Evolutionary conservation across 148 eudicot species (phyloP), one percentile per base, ranked within the genome.

Genomic region (Vaccinium macrocarpon): DNA sequence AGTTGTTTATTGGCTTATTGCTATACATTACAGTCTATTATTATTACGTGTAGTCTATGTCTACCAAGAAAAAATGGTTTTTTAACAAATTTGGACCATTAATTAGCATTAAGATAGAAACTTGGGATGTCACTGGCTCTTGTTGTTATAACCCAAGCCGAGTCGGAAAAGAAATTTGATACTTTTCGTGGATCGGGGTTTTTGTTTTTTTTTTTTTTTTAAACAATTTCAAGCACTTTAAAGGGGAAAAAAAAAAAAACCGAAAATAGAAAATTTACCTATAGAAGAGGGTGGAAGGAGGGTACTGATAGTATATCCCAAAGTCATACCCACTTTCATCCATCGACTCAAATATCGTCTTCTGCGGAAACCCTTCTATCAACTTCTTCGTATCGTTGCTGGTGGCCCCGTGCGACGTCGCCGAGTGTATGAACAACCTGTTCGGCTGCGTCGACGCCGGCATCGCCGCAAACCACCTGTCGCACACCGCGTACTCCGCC

Each of bases 381-480:
- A 80, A 8, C 70, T 25, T 21, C 32, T 19, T 3, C 1, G 71
- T 42, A 2, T 80, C 53, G 13, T 80, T 80, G 2, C 82, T n/a
- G 19, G 82, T 80, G 8, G 82, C 50, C 35, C 82, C 82, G 11
- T 80, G 86, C 66, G 86, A 84, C 59, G 86, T 79, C 57, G 97
- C 94, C 9, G 97, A 91, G 76, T 93, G 97, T 68, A 93, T 89
- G 50, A 79, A 93, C 81, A 92, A 19, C 87, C 97, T 83, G 70
- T 93, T 92, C 2, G 97, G 97, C 53, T 93, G 97, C 6, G 95
- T 92, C n/a, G 93, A 89, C 23, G 92, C 91, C 0, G 93, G 97
- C 8, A 88, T 79, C 8, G 97, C 88, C 15, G 92, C 90, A 53
- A 93, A 93, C 97, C 97, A 93, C 62, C 97, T 88, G 74, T 90